Percentiles rank a stretch among this genome's conserved stretches.
phyloP scores from a whole-genome alignment of 768 basidiomycete genomes.

The Nevesoporus exiguus region DNA sequence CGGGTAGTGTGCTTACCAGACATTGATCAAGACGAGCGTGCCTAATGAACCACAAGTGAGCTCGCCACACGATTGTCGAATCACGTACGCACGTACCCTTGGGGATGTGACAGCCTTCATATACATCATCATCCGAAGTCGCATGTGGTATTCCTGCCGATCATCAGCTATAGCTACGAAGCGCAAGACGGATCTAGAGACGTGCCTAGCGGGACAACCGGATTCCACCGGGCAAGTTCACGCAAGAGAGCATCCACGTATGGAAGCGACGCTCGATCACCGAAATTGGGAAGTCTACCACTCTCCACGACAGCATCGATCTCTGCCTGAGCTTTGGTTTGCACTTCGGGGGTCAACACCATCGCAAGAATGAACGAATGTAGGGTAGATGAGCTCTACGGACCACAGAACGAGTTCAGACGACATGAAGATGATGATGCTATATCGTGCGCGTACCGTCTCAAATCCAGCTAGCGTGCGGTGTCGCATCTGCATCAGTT shows the following conservation, averaged over 20 bases:
- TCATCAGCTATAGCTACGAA: background rate
- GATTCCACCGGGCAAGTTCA: slow-evolving; percentile 32
- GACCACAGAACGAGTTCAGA: background rate
- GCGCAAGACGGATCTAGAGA: background rate
- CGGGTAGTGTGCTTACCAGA: slow-evolving; percentile 25
- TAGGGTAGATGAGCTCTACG: slow-evolving; percentile 25
- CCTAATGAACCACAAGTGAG: slow-evolving; percentile 13
- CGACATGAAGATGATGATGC: background rate
- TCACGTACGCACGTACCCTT: slow-evolving; percentile 26
- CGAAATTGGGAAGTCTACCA: slow-evolving; percentile 23
- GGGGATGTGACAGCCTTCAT: slow-evolving; percentile 39
- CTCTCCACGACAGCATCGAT: slow-evolving; percentile 26
- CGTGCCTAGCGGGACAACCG: slow-evolving; percentile 24
- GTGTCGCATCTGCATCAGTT: background rate
- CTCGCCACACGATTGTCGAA: background rate
- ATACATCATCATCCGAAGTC: slow-evolving; percentile 23
- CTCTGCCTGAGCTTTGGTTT: slow-evolving; percentile 23
- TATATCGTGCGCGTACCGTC: slow-evolving; percentile 11
- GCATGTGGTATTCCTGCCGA: slow-evolving; percentile 25
- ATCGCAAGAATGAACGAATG: slow-evolving; percentile 28
- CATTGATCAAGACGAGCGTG: slow-evolving; percentile 33
- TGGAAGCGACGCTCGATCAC: slow-evolving; percentile 31
- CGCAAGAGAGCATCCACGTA: slow-evolving; percentile 42
- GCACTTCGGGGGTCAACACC: slow-evolving; percentile 27
- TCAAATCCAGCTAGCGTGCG: slow-evolving; percentile 22